Conservation (phyloP, 768 basidiomycete species). For the Mycena vitilis region DNA sequence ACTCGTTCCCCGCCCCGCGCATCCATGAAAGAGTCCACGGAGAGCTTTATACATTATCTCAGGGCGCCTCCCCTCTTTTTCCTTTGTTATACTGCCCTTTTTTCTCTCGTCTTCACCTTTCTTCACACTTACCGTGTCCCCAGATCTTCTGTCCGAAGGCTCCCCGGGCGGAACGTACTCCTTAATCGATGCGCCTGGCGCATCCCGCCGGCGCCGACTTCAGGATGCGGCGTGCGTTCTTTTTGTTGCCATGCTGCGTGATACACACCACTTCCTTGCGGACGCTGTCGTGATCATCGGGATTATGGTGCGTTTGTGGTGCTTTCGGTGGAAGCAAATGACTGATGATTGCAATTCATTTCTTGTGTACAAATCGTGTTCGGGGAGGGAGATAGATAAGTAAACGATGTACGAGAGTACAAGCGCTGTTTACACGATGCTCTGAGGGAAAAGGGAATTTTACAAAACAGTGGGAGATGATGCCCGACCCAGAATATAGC, state of each 20-base stretch:
- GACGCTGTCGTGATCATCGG: conserved; percentile 98
- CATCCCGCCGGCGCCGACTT: conserved; percentile 97
- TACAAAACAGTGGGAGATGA: too few species aligned
- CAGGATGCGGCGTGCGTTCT: conserved; percentile 89
- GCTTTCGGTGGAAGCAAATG: not conserved
- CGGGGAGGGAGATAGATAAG: too few species aligned
- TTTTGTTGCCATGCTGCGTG: conserved; percentile 9
- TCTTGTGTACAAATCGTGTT: too few species aligned
- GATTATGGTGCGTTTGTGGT: conserved; percentile 69
- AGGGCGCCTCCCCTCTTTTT: conserved; percentile 68
- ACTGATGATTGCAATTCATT: too few species aligned
- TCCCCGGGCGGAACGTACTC: conserved; percentile 97
- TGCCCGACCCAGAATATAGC: too few species aligned
- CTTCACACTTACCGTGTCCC: too few species aligned
- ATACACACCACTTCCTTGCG: conserved; percentile 86
- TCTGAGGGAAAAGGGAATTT: too few species aligned
- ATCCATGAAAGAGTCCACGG: conserved; percentile 99
- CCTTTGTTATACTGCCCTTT: too few species aligned
- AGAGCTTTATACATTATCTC: conserved; percentile 97
- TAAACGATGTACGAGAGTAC: too few species aligned
- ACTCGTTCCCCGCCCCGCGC: conserved; percentile 96
- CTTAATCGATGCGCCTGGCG: conserved; percentile 97
- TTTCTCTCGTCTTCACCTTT: not conserved
- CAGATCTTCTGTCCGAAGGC: conserved; percentile 96
- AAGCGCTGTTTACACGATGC: too few species aligned